phyloP scores from a whole-genome alignment of 2,329 filamentous ascomycete genomes.

The Fusarium oligoseptatum region DNA sequence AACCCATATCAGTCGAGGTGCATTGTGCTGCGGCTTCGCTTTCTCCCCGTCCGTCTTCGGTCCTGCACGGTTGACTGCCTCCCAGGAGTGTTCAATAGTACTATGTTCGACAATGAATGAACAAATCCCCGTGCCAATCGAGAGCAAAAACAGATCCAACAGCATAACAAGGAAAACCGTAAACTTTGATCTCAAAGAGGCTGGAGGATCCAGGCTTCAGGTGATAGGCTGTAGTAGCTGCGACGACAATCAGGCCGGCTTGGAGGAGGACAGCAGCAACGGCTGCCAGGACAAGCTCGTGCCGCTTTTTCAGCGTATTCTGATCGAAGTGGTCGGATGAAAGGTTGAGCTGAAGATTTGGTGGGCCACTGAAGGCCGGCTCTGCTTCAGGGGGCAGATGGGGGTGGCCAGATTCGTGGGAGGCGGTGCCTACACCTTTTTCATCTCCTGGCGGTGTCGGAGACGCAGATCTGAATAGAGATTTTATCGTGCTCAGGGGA shows the following conservation, averaged over 20 bases:
- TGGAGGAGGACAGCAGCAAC: background rate
- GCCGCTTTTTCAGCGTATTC: background rate
- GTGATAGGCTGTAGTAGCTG: background rate
- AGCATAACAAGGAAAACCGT: slow-evolving; percentile 5
- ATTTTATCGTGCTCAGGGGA: background rate
- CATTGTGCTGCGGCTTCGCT: background rate
- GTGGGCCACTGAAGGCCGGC: background rate
- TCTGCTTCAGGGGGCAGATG: background rate
- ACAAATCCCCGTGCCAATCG: background rate
- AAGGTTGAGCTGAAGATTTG: background rate
- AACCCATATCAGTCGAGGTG: background rate
- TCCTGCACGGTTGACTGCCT: background rate
- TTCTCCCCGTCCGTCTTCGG: background rate
- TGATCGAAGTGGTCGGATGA: background rate
- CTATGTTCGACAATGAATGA: background rate
- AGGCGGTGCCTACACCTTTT: background rate
- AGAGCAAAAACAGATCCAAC: slow-evolving; percentile 2
- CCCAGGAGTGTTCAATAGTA: background rate
- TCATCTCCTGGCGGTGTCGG: background rate
- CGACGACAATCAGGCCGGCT: background rate
- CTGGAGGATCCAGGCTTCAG: background rate
- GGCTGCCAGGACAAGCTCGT: background rate
- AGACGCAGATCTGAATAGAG: background rate
- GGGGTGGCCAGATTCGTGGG: background rate
- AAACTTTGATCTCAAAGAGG: background rate